These are phyloP conservation scores for Phalaenopsis hybrid DNA, from an alignment of 116 monocot genomes.

Conservation along the genomic window DNA sequence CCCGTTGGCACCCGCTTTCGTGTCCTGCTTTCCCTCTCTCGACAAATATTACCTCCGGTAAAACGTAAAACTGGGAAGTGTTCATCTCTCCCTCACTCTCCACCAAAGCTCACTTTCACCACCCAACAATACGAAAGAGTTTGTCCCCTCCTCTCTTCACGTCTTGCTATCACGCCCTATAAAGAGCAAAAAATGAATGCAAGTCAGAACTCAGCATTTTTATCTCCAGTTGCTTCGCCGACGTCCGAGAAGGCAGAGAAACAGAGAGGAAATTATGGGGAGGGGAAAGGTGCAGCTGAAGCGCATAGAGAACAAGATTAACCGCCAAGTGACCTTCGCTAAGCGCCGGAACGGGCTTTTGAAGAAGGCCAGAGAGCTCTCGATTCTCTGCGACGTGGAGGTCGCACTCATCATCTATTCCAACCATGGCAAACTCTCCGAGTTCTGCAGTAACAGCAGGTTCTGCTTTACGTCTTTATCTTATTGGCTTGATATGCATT, in stretches of 20 bases:
- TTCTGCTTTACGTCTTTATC: background rate
- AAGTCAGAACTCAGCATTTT: background rate
- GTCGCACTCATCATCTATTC: slow-evolving; percentile 42
- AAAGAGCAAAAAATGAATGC: background rate
- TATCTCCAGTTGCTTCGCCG: background rate
- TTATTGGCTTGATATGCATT: background rate
- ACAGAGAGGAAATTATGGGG: background rate
- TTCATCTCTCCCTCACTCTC: too few relatives aligned
- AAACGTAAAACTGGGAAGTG: too few relatives aligned
- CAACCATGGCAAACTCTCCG: slow-evolving; percentile 38
- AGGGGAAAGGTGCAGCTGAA: slow-evolving; percentile 1
- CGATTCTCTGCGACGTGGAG: slow-evolving; percentile 42
- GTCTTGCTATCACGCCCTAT: background rate
- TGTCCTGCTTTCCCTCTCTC: too few relatives aligned
- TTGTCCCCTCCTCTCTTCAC: background rate
- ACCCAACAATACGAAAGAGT: background rate
- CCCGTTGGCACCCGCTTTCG: too few relatives aligned
- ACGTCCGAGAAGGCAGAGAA: background rate
- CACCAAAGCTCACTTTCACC: background rate
- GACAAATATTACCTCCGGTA: too few relatives aligned
- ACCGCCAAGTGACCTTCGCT: background rate
- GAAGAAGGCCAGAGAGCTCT: slow-evolving; percentile 42
- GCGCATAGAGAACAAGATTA: slow-evolving; percentile 6
- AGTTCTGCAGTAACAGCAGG: slow-evolving; percentile 32
- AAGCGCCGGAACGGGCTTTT: slow-evolving; percentile 2